Evolutionary conservation across 1,139 yeast species (phyloP), one percentile per base, ranked within the genome.

Genomic region (Pichia sp.): DNA sequence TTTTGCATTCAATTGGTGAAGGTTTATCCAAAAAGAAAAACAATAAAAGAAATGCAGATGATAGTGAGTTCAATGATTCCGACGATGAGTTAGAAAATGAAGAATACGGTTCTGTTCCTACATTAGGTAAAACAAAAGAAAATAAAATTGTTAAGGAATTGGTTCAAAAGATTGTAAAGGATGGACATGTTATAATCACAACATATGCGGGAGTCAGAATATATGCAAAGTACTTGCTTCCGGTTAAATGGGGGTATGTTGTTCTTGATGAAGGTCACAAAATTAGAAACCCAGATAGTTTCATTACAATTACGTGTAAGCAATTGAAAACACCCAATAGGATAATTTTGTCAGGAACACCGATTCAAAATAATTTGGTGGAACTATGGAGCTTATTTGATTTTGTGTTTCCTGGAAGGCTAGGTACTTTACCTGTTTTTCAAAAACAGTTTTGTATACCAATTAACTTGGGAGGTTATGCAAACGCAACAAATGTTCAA

Each of bases 321-420:
- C 88, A 84, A 58, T 67, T 92, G 45, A 81, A 78, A 57, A 88
- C 97, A 0, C 79, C 82, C 25, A 83, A 92, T 64, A 71, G 98
- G 53, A 74, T 92, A 13, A 92, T 94, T 53, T 68, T 92, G 27
- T 87, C 96, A 1, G 98, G 98, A 2, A 94, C 99, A 0, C 99
- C 99, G 25, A 92, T 94, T 59, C 99, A 94, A 66, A 94, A 94
- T 62, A 92, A 94, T 62, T 98, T 94, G 1, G 74, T 94, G 43
- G 99, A 94, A 64, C 71, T 94, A 53, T 94, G 98, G 98, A 92
- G 98, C 3, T 71, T 94, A 59, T 92, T 92, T 69, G 98, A 92
- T 61, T 92, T 92, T 68, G 85, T 90, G 5, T 90, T 85, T 59
- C 98, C 98, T 0, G 98, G 98, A 0, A 70, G 95, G 50, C 67